A percentile compares a stretch with the other conserved stretches of the same genome.
Evolutionary conservation across 2,329 filamentous ascomycete species (phyloP).

Genomic region (Colletotrichum orchidophilum): DNA sequence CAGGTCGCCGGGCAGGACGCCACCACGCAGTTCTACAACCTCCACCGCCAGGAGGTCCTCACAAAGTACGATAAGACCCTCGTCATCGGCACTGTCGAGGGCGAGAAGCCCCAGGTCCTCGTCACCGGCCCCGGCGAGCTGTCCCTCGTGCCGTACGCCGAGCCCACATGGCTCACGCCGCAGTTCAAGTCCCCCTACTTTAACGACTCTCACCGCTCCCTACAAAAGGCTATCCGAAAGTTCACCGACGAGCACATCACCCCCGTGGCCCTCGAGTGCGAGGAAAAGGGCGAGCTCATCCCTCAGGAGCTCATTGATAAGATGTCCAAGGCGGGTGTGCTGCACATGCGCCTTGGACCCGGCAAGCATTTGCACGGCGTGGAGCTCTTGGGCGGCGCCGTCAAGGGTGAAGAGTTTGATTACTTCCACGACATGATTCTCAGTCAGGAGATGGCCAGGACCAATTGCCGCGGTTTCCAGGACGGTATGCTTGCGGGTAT

Average conservation of each 20-base stretch:
- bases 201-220: constrained; percentile 74
- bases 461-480: constrained; percentile 81
- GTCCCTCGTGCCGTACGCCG: constrained; percentile 82
- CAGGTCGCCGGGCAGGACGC: constrained; percentile 86
- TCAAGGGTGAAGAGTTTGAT: constrained; percentile 84
- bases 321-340: constrained; percentile 77
- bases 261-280: constrained; percentile 80
- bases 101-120: constrained; percentile 79
- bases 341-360: constrained; percentile 86
- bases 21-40: constrained; percentile 87
- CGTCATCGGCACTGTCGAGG: constrained; percentile 78
- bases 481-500: constrained; percentile 90
- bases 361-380: constrained; percentile 83
- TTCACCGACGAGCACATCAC: constrained; percentile 78
- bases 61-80: constrained; percentile 76
- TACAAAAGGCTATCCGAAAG: constrained; percentile 75
- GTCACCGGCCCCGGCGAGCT: constrained; percentile 76
- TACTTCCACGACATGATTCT: constrained; percentile 87
- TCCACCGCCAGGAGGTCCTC: constrained; percentile 90
- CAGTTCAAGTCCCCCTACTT: constrained; percentile 84
- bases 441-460: constrained; percentile 75
- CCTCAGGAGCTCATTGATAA: constrained; percentile 77
- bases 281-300: constrained; percentile 78
- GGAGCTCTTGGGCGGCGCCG: constrained; percentile 72
- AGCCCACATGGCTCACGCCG: constrained; percentile 83